Evolutionary conservation across 768 basidiomycete genomes (phyloP).

Genomic region (Butyriboletus loyo): DNA sequence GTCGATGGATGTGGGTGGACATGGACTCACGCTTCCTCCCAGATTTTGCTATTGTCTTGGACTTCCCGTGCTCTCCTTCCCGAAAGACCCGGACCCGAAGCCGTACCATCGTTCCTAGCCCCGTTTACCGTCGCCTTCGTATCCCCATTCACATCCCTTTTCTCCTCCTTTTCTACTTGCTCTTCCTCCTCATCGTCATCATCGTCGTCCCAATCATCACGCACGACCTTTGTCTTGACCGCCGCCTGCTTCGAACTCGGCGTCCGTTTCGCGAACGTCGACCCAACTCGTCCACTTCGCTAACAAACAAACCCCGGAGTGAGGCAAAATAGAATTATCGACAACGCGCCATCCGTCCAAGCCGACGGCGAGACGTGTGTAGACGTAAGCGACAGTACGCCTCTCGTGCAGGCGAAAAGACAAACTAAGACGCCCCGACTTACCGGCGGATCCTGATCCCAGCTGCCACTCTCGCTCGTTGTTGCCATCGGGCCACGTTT

Average conservation of each 20-base stretch:
- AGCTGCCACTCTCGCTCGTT: slow-evolving; percentile 9
- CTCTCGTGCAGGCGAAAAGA: neutral
- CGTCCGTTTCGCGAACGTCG: slow-evolving; percentile 1
- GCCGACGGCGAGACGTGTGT: neutral
- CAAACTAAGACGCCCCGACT: neutral
- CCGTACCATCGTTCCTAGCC: neutral
- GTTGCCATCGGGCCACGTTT: slow-evolving; percentile 12
- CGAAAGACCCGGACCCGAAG: neutral
- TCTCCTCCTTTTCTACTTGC: no score
- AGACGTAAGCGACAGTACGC: slow-evolving; percentile 16
- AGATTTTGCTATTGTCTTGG: slow-evolving; percentile 48
- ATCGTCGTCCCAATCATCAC: slow-evolving; percentile 61
- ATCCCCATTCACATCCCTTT: neutral
- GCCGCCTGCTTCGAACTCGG: neutral
- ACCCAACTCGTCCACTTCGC: slow-evolving; percentile 1
- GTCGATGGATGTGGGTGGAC: neutral
- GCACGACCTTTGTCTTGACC: slow-evolving; percentile 18
- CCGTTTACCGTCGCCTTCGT: neutral
- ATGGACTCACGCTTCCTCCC: slow-evolving; percentile 70
- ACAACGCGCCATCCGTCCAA: neutral
- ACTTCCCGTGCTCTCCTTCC: neutral
- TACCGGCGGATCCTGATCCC: slow-evolving; percentile 20
- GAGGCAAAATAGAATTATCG: neutral
- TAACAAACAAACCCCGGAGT: neutral
- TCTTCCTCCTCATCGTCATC: slow-evolving; percentile 36